Conservation (phyloP, 352 stramenopile species). For the Globisporangium alternatum region DNA sequence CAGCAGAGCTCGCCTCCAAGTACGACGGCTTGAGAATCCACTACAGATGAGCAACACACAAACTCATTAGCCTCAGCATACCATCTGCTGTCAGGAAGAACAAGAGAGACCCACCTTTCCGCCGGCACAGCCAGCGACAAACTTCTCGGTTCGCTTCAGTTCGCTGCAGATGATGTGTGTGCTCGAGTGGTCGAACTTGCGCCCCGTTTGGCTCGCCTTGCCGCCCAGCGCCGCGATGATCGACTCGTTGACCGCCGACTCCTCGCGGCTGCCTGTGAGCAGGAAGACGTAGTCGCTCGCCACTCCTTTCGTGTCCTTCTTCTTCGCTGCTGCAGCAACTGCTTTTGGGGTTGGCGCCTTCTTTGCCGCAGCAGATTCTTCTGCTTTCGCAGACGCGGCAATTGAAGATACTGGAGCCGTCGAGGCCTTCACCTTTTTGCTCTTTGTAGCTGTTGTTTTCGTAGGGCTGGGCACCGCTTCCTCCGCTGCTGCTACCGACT, state of each 20-base stretch:
- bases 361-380: constrained; percentile 4
- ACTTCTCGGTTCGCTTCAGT: constrained; percentile 86
- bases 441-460: constrained; percentile 20
- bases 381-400: not conserved
- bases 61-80: not conserved
- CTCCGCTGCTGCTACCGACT: not conserved
- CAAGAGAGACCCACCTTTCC: constrained; percentile 55
- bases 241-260: constrained; percentile 68
- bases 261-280: constrained; percentile 71
- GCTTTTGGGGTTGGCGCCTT: constrained; percentile 17
- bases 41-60: constrained; percentile 28
- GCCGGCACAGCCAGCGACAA: constrained; percentile 73
- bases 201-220: constrained; percentile 56
- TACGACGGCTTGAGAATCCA: constrained; percentile 88
- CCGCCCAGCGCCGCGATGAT: constrained; percentile 69
- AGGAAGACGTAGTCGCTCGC: constrained; percentile 43
- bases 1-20: constrained; percentile 55
- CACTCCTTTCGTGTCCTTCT: not conserved
- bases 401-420: not conserved
- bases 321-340: constrained; percentile 16
- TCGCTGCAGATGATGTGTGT: constrained; percentile 88
- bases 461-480: constrained; percentile 1
- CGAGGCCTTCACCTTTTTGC: constrained; percentile 13
- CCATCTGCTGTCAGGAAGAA: too few species aligned
- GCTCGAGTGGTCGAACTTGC: constrained; percentile 64